Evolutionary conservation across 257 asterid genomes (phyloP).

Genomic region (Penstemon barbatus): DNA sequence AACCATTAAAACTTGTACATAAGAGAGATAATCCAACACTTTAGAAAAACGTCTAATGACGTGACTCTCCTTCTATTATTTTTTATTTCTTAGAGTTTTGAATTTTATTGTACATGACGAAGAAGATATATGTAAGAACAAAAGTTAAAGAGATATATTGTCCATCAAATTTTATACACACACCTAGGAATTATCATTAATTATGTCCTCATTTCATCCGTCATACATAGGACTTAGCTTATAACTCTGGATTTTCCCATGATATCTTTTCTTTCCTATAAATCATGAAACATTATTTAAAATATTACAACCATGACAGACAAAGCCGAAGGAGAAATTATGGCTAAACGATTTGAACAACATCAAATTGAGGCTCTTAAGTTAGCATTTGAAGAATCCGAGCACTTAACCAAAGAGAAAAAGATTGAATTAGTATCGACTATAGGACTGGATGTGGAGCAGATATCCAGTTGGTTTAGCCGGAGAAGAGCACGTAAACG

Average conservation of each 20-base stretch:
- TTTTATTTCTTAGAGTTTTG: no score
- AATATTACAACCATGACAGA: conserved; percentile 4
- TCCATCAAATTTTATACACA: no score
- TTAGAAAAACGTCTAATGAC: no score
- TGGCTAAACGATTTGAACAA: conserved; percentile 29
- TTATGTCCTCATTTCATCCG: no score
- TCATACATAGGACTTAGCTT: no score
- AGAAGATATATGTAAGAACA: no score
- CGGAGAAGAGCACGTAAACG: conserved; percentile 28
- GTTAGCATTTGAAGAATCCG: conserved; percentile 26
- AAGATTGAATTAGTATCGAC: conserved; percentile 22
- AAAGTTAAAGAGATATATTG: no score
- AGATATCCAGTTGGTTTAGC: conserved; percentile 38
- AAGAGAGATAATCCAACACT: no score
- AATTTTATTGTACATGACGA: no score
- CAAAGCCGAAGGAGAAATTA: not conserved
- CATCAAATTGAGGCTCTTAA: conserved; percentile 27
- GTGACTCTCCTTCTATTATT: no score
- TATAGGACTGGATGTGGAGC: conserved; percentile 45
- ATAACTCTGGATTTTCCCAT: not conserved
- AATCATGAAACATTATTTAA: not conserved
- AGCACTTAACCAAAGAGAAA: conserved; percentile 19
- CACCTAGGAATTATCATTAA: no score
- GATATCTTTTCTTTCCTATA: not conserved
- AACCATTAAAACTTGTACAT: no score